A percentile compares a stretch with the other conserved stretches of the same genome.
phyloP scores from a whole-genome alignment of 257 asterid species.

The Scutellaria minor region DNA sequence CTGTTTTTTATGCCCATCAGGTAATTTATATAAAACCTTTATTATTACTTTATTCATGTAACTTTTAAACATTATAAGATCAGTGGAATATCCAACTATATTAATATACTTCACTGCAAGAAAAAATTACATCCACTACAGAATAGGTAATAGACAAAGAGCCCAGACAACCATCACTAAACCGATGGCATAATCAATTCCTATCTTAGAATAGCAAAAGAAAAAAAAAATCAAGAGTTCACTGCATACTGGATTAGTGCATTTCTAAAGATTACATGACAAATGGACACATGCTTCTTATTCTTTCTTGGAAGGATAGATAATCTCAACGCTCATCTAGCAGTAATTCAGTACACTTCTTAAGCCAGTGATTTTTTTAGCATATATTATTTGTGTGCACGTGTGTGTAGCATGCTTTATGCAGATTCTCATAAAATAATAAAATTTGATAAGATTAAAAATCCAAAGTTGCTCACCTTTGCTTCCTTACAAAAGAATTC shows the following conservation, averaged over 20 bases:
- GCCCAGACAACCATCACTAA: not conserved
- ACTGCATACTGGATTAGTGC: not conserved
- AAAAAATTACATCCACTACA: not conserved
- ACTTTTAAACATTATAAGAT: not conserved
- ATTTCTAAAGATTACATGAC: not conserved
- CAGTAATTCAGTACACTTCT: too few relatives aligned
- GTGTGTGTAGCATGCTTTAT: not conserved
- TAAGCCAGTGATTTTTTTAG: not conserved
- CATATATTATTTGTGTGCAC: not conserved
- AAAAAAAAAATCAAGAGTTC: not conserved
- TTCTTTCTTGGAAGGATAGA: too few relatives aligned
- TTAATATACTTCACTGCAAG: not conserved
- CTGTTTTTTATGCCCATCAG: not conserved
- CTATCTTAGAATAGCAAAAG: not conserved
- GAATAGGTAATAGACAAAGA: not conserved
- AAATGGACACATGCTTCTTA: too few relatives aligned
- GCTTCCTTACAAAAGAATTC: slow-evolving; percentile 97
- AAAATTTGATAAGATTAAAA: slow-evolving; percentile 22
- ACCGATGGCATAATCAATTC: slow-evolving; percentile 13
- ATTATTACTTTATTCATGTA: not conserved
- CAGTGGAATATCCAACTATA: not conserved
- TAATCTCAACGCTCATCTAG: too few relatives aligned
- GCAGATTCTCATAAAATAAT: slow-evolving; percentile 21
- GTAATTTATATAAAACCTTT: not conserved
- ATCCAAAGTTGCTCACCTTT: slow-evolving; percentile 57